phyloP scores from a whole-genome alignment of 140 eudicot genomes.

The Erigeron philadelphicus region DNA sequence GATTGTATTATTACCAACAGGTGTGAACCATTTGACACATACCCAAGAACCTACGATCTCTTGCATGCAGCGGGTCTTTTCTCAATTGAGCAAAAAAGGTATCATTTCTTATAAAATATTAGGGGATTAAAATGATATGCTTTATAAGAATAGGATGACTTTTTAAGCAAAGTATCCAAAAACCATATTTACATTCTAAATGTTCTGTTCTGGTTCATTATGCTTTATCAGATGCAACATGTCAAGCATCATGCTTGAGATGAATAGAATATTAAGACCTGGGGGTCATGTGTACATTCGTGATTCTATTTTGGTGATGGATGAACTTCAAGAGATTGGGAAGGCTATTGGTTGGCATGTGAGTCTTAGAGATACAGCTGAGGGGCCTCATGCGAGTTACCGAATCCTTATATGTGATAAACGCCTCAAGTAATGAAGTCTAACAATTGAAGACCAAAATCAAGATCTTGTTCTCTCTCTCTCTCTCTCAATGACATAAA shows the following conservation, averaged over 20 bases:
- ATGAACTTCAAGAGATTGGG: constrained; percentile 63
- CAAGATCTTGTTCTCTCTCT: too few species aligned
- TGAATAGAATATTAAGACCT: constrained; percentile 79
- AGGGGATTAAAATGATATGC: neutral
- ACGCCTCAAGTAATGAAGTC: constrained; percentile 27
- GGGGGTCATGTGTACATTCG: constrained; percentile 77
- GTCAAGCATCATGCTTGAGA: constrained; percentile 78
- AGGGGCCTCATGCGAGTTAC: constrained; percentile 80
- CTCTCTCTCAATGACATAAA: too few species aligned
- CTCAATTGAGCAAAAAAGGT: constrained; percentile 67
- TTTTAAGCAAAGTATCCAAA: neutral
- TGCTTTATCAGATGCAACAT: constrained; percentile 47
- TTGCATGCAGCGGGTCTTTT: constrained; percentile 78
- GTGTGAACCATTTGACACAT: constrained; percentile 86
- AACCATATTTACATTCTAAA: neutral
- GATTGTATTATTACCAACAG: constrained; percentile 25
- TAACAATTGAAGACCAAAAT: neutral
- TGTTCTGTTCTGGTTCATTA: constrained; percentile 16
- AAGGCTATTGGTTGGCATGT: constrained; percentile 77
- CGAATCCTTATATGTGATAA: constrained; percentile 50
- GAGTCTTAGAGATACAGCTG: constrained; percentile 51
- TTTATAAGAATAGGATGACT: neutral
- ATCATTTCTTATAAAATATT: neutral
- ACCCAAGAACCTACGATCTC: constrained; percentile 79
- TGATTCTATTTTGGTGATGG: constrained; percentile 53